These are phyloP conservation scores for Scleroderma bovista DNA, from an alignment of 768 basidiomycete genomes.

Conservation along the genomic window DNA sequence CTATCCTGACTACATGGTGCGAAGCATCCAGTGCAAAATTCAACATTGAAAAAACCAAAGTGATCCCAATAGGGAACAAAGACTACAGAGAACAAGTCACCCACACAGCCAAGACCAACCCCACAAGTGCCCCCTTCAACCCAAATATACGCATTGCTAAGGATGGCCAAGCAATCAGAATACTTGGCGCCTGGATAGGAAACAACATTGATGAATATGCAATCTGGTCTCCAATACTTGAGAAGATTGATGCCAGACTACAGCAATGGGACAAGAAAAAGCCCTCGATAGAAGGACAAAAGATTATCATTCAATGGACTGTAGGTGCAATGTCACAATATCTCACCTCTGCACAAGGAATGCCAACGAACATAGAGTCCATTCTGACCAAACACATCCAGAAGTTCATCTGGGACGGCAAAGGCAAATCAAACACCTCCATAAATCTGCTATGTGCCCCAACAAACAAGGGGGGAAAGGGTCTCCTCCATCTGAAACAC, in stretches of 20 bases:
- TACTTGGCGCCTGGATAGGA: constrained; percentile 19
- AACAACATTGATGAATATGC: constrained; percentile 10
- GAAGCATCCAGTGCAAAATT: neutral
- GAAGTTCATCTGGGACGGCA: constrained; percentile 15
- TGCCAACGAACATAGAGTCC: constrained; percentile 16
- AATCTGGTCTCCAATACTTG: constrained; percentile 11
- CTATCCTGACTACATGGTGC: constrained; percentile 35
- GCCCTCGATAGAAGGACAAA: constrained; percentile 14
- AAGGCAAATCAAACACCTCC: neutral
- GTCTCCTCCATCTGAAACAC: neutral
- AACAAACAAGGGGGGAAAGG: neutral
- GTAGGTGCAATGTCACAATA: constrained; percentile 25
- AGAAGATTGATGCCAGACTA: constrained; percentile 13
- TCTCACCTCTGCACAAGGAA: constrained; percentile 24
- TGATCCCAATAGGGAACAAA: neutral
- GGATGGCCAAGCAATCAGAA: constrained; percentile 10
- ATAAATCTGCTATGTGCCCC: neutral
- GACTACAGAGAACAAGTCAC: neutral
- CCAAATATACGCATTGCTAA: neutral
- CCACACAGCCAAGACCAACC: neutral
- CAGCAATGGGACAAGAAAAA: constrained; percentile 5
- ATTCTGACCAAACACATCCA: constrained; percentile 6
- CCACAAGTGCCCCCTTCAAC: neutral
- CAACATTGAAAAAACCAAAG: neutral
- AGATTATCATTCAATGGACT: constrained; percentile 11